Evolutionary conservation across 1,284 basidiomycete species (phyloP), one percentile per base, ranked within the genome.

Genomic region (Mycosarcoma maydis): DNA sequence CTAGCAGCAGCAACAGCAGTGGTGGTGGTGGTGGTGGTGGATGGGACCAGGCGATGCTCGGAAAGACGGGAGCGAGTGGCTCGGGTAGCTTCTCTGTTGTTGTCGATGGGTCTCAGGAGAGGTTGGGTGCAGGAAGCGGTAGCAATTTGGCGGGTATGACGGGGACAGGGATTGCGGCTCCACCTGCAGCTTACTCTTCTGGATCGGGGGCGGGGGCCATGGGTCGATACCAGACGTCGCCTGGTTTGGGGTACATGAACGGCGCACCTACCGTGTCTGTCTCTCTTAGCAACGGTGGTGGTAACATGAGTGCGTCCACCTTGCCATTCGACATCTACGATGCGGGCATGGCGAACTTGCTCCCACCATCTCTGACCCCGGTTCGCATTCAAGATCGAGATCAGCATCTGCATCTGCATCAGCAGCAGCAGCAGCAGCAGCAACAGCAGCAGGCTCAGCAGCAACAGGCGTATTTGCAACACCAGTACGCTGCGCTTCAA

Each of bases 301-400:
- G 3, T 3, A 38, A 32, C 8, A 32, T 41, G 1, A 47, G 44
- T 37, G 29, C 32, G 3, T 64, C 61, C 1, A 64, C 68, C 11
- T 23, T 75, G 32, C 73, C 73, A 3, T 66, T 72, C n/a, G 70
- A 75, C 39, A 75, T 70, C 13, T 75, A 75, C 47, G 72, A 75
- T 37, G 59, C 65, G 8, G 73, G 70, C n/a, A 75, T 75, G 56
- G 59, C 72, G 10, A 67, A 66, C 24, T 43, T 75, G 13, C 53
- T 72, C 5, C 69, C 69, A 1, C 68, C 68, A 4, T 46, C 53
- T 1, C 34, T 71, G 1, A 71, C 61, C 7, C 68, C 68, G 2
- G 68, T 71, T 1, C 45, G 68, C 1, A 71, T 71, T 19, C 68
- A 71, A 33, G 68, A 71, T 37, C 53, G 57, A 6, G 50, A 58